Evolutionary conservation across 306 rosid genomes (phyloP), one percentile per base, ranked within the genome.

Genomic region (Begonia peltatifolia): DNA sequence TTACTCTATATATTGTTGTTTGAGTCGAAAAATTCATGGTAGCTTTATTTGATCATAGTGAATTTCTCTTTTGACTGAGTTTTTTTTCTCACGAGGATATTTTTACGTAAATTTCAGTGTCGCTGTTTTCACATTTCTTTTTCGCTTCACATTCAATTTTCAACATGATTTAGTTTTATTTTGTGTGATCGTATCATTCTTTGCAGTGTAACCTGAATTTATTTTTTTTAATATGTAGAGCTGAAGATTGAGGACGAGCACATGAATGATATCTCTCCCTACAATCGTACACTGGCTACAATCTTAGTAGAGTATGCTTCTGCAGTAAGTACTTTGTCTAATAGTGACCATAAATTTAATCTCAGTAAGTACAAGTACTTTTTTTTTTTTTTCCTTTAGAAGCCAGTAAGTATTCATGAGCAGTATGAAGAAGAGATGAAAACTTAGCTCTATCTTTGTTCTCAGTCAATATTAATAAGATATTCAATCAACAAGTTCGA

Each of bases 281-380:
- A 17, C 42, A 61, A 61, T 42, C 57, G 43, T 22, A 61, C 57
- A 22, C 57, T 61, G 42, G 65, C 65, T 9, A 18, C 42, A 52
- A 61, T 61, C 22, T 41, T 61, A 46, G 65, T 61, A 58, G 16
- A 61, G 25, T 61, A 51, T 52, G 65, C 65, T 51, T 61, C 65
- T 11, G 65, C 65, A 30, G 65, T 61, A 22, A 13, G 65, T 42
- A 20, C 50, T 50, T 49, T 30, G 6, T 30, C 9, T 6, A 30
- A 20, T 20, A 20, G 23, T 20, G 23, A 20, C 38, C 38, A 30
- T 30, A 30, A 30, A 20, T 30, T 30, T 30, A 7, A 30, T 30
- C 38, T 30, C 8, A 30, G 9, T 30, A 4, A 30, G 38, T 30
- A 30, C 38, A 30, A 30, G 38, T 30, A 6, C 38, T 1, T 7